These are phyloP conservation scores for Aureobasidium sp. DNA, from an alignment of 2,329 filamentous ascomycete species.

Conservation along the genomic window DNA sequence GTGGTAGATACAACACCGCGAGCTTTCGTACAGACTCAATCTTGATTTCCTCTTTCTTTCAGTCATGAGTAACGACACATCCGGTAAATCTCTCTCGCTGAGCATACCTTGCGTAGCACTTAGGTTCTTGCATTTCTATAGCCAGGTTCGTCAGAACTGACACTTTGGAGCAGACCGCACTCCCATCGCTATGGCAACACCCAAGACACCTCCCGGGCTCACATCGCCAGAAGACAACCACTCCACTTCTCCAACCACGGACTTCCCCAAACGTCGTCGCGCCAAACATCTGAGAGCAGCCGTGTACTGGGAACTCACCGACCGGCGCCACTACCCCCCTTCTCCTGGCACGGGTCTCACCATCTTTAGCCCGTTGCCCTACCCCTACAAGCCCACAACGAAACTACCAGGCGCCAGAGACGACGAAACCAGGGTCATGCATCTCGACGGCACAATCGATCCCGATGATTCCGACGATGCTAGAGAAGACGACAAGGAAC, in stretches of 20 bases:
- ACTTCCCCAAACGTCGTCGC: not conserved
- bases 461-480: not conserved
- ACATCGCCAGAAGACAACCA: not conserved
- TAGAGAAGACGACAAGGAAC: not conserved
- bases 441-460: not conserved
- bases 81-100: not conserved
- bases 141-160: not conserved
- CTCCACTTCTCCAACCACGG: not conserved
- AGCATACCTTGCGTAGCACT: not conserved
- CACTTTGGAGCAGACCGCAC: not conserved
- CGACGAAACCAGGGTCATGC: not conserved
- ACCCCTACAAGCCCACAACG: not conserved
- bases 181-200: not conserved
- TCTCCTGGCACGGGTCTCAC: not conserved
- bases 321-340: not conserved
- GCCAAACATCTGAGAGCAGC: not conserved
- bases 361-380: not conserved
- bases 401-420: not conserved
- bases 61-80: not conserved
- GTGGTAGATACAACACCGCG: not conserved
- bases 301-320: not conserved
- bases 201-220: not conserved
- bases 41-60: not conserved
- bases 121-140: not conserved
- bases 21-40: not conserved